phyloP scores from a whole-genome alignment of 495 filamentous ascomycete genomes.

The Tuber melanosporum region DNA sequence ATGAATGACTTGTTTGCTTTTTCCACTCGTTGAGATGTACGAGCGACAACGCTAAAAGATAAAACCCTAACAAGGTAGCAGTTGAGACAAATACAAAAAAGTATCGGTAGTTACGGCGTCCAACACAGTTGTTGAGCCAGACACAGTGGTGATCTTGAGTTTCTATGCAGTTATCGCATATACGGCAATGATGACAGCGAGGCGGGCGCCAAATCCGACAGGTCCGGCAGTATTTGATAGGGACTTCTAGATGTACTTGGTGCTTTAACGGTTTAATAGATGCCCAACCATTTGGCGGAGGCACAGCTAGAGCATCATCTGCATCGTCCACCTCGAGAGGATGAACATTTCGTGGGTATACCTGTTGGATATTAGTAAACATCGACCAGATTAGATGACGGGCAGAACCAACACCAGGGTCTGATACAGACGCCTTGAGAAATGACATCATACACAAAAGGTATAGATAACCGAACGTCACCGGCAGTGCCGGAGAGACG shows the following conservation, averaged over 20 bases:
- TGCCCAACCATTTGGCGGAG: slow-evolving; percentile 83
- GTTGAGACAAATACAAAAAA: slow-evolving; percentile 85
- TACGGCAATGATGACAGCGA: slow-evolving; percentile 88
- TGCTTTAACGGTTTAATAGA: slow-evolving; percentile 67
- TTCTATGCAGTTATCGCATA: slow-evolving; percentile 95
- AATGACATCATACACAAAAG: slow-evolving; percentile 88
- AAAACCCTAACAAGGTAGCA: slow-evolving; percentile 67
- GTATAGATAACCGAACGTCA: slow-evolving; percentile 84
- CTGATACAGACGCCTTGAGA: slow-evolving; percentile 78
- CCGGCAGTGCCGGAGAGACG: slow-evolving; percentile 84
- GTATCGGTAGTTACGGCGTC: slow-evolving; percentile 94
- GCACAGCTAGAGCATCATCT: slow-evolving; percentile 72
- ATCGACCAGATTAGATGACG: slow-evolving; percentile 8
- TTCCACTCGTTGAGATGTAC: slow-evolving; percentile 72
- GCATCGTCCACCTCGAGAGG: slow-evolving; percentile 55
- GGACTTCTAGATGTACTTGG: slow-evolving; percentile 74
- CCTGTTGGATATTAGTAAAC: slow-evolving; percentile 33
- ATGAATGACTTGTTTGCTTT: slow-evolving; percentile 54
- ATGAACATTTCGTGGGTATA: slow-evolving; percentile 47
- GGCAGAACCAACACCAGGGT: slow-evolving; percentile 72
- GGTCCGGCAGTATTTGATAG: slow-evolving; percentile 93
- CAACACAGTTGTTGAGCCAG: slow-evolving; percentile 98
- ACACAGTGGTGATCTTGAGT: slow-evolving; percentile 98
- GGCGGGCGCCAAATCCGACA: slow-evolving; percentile 96
- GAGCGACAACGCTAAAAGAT: slow-evolving; percentile 66